Base-by-base conservation (phyloP, 225 moss, liverwort and hornwort species). In the Pleurozium schreberi region DNA sequence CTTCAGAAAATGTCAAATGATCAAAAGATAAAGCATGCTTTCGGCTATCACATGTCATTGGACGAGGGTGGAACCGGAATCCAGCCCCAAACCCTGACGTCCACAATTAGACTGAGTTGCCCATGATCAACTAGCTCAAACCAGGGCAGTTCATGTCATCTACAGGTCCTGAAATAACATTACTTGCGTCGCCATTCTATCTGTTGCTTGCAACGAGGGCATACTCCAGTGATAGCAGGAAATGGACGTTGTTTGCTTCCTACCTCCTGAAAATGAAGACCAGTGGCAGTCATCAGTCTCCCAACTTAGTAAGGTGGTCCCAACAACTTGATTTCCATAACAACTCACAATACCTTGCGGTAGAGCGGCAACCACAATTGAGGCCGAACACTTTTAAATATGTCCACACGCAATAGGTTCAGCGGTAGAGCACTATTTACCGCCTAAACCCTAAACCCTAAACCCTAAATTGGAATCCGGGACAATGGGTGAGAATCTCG, bases 171-270 rank as follows among this genome's bases (percentile, higher is more conserved):
- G 83, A 76, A 59, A 88, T 33, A 81, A 71, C 83, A 87, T 92
- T 94, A 95, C 95, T 95, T 95, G 89, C 95, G 93, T 83, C 93
- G 91, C 95, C 95, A 95, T 84, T 94, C 94, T 90, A 95, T 95
- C 84, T 95, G 95, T 85, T 95, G 94, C 90, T 95, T 95, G 95
- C 95, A 95, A 69, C 94, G 95, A 91, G 93, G 92, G 88, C 95
- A 95, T 55, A 95, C 95, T 81, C 94, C 94, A 81, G 94, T 94
- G 43, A 95, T 93, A 77, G 94, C 82, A 86, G 95, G 88, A 93
- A 90, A 95, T 61, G 95, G 95, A 82, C 91, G 94, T 30, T 90
- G 93, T 90, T 94, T 95, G 75, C 95, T 92, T 87, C 95, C 94
- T 64, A 95, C 91, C 83, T 95, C 95, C 94, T 95, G 92, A 86